A percentile compares a stretch with the other conserved stretches of the same genome.
Conservation (phyloP, 306 rosid genomes). For the Astragalus membranaceus region DNA sequence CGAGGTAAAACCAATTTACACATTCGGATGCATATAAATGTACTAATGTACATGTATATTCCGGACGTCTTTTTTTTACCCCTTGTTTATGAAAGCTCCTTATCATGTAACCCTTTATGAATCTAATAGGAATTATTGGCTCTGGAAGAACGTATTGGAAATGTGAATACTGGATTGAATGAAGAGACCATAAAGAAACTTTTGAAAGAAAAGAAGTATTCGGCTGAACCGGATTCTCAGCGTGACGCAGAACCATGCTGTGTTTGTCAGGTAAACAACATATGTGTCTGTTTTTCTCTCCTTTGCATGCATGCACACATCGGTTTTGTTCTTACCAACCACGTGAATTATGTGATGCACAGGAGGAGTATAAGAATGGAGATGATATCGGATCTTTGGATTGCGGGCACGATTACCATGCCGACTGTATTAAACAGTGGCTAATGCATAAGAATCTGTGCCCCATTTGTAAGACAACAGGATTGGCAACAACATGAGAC, state of each 20-base stretch:
- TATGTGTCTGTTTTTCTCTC: background rate
- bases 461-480: conserved; percentile 91
- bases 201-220: conserved; percentile 52
- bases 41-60: background rate
- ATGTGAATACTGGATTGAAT: conserved; percentile 78
- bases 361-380: conserved; percentile 75
- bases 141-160: conserved; percentile 94
- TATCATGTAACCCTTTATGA: background rate
- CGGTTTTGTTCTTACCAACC: conserved; percentile 7
- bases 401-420: conserved; percentile 87
- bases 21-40: background rate
- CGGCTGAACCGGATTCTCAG: conserved; percentile 31
- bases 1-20: conserved; percentile 51
- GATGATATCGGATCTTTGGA: conserved; percentile 66
- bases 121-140: conserved; percentile 75
- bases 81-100: background rate
- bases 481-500: conserved; percentile 53
- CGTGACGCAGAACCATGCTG: conserved; percentile 80
- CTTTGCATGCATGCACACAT: background rate
- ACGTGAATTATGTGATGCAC: conserved; percentile 13
- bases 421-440: conserved; percentile 75
- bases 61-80: background rate
- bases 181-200: conserved; percentile 57
- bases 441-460: conserved; percentile 82
- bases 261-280: conserved; percentile 69